A percentile compares a stretch with the other conserved stretches of the same genome.
Conservation (phyloP, 176 grass and related monocot species). For the Zizania latifolia region DNA sequence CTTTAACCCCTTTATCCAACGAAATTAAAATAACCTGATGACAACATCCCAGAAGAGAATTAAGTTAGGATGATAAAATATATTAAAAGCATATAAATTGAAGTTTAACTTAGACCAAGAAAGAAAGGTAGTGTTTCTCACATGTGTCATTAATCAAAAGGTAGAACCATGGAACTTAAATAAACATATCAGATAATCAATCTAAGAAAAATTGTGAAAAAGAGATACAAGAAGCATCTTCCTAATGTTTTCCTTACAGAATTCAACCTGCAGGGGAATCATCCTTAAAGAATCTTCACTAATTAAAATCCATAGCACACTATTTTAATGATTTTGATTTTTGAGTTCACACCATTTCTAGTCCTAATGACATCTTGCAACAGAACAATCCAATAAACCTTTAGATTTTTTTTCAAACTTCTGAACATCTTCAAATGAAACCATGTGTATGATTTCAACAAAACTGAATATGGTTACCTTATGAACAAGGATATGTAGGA, state of each 20-base stretch:
- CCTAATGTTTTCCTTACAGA: neutral
- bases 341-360: neutral
- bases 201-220: neutral
- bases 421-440: neutral
- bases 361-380: neutral
- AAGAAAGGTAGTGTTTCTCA: neutral
- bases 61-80: neutral
- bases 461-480: slow-evolving; percentile 64
- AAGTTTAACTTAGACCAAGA: neutral
- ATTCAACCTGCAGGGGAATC: neutral
- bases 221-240: neutral
- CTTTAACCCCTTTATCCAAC: slow-evolving; percentile 80
- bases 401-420: slow-evolving; percentile 2
- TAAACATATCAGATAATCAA: neutral
- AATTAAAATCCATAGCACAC: neutral
- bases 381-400: neutral
- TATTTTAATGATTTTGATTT: slow-evolving; percentile 1
- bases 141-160: neutral
- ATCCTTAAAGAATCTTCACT: neutral
- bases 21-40: slow-evolving; percentile 83
- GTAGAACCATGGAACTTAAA: neutral
- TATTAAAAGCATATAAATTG: neutral
- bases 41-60: slow-evolving; percentile 9
- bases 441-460: neutral
- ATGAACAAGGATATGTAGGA: slow-evolving; percentile 92